A percentile compares a stretch with the other conserved stretches of the same genome.
These are phyloP conservation scores for Mycena venus DNA, from an alignment of 768 basidiomycete species.

Conservation along the genomic window DNA sequence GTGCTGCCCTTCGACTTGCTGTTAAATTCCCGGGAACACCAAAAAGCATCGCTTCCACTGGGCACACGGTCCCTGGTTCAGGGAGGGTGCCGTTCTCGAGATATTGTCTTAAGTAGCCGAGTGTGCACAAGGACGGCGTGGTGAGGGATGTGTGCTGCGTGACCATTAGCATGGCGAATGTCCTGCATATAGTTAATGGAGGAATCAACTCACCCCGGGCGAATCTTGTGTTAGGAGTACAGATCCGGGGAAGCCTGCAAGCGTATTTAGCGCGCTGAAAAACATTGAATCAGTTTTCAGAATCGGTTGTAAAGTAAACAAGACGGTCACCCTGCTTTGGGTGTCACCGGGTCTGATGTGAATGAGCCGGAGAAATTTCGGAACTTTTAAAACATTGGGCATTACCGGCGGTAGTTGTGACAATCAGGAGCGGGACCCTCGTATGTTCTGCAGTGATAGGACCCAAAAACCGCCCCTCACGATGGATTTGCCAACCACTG, in stretches of 20 bases:
- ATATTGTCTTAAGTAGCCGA: not conserved
- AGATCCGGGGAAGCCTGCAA: not conserved
- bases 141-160: not conserved
- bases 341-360: not conserved
- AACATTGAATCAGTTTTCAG: not conserved
- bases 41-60: not conserved
- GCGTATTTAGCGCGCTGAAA: not conserved
- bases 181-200: no score
- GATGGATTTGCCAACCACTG: slow-evolving; percentile 23
- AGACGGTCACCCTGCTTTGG: not conserved
- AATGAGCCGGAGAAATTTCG: no score
- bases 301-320: not conserved
- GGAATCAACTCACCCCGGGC: not conserved
- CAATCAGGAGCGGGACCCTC: not conserved
- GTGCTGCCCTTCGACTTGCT: not conserved
- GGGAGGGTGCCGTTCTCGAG: slow-evolving; percentile 10
- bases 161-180: no score
- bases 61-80: not conserved
- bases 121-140: not conserved
- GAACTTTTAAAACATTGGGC: no score
- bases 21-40: not conserved
- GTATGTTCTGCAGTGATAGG: slow-evolving; percentile 34
- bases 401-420: slow-evolving; percentile 42
- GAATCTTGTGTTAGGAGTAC: not conserved
- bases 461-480: slow-evolving; percentile 18